These are phyloP conservation scores for Gloeopeniophorella convolvens DNA, from an alignment of 768 basidiomycete genomes.

Conservation along the genomic window DNA sequence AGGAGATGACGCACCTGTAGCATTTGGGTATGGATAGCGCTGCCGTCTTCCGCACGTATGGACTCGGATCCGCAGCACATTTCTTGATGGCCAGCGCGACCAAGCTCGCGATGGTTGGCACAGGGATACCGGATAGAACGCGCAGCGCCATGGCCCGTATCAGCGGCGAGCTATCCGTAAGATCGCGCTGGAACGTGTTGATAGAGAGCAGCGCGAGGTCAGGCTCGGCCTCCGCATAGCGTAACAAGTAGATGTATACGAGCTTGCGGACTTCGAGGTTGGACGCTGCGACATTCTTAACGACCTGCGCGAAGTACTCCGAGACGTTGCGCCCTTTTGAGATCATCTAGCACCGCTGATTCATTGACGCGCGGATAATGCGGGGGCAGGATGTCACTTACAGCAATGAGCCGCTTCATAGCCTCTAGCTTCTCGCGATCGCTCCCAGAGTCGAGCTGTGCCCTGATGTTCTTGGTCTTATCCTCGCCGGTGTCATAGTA, in stretches of 20 bases:
- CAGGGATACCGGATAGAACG: constrained; percentile 86
- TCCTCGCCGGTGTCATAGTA: constrained; percentile 74
- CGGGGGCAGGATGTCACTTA: constrained; percentile 35
- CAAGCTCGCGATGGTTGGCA: constrained; percentile 81
- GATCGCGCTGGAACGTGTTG: constrained; percentile 97
- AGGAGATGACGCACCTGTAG: constrained; percentile 49
- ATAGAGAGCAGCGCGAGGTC: constrained; percentile 94
- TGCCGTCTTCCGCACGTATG: constrained; percentile 91
- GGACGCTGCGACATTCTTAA: constrained; percentile 91
- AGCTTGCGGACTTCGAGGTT: constrained; percentile 94
- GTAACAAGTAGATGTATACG: constrained; percentile 94
- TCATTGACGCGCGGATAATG: not conserved
- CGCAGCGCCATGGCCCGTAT: constrained; percentile 95
- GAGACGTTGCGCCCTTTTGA: constrained; percentile 90
- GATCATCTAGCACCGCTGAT: constrained; percentile 56
- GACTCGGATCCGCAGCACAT: constrained; percentile 85
- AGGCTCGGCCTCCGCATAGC: constrained; percentile 89
- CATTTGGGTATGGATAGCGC: constrained; percentile 86
- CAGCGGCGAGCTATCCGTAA: constrained; percentile 85
- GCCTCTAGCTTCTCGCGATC: constrained; percentile 92
- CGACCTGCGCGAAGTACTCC: constrained; percentile 92
- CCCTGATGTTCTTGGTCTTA: constrained; percentile 72
- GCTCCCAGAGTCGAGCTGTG: constrained; percentile 80
- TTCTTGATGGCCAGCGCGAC: constrained; percentile 88
- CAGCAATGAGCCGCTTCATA: constrained; percentile 91